These are phyloP conservation scores for Coniella lustricola DNA, from an alignment of 2,329 filamentous ascomycete genomes.

Conservation along the genomic window DNA sequence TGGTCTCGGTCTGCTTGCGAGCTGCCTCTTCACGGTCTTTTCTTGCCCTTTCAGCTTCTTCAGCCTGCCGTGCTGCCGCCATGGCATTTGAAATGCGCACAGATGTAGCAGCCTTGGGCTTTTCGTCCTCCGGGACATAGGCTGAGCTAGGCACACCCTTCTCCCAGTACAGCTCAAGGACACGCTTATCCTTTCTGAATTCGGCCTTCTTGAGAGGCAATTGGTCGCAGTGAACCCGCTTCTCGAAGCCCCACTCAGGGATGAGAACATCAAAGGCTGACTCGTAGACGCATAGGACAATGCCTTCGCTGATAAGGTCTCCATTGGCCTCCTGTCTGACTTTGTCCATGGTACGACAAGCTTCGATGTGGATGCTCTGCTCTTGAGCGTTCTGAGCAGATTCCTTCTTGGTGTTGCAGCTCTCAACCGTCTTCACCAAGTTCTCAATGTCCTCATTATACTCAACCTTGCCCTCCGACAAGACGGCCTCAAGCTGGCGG, in stretches of 20 bases:
- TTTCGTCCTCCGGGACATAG: constrained; percentile 94
- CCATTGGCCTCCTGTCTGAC: constrained; percentile 78
- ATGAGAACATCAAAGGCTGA: constrained; percentile 98
- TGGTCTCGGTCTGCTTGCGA: constrained; percentile 89
- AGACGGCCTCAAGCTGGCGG: constrained; percentile 80
- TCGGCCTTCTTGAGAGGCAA: constrained; percentile 98
- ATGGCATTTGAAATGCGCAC: constrained; percentile 68
- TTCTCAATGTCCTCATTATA: constrained; percentile 85
- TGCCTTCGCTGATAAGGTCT: constrained; percentile 90
- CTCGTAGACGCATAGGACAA: constrained; percentile 95
- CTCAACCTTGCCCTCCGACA: constrained; percentile 75
- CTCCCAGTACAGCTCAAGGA: constrained; percentile 98
- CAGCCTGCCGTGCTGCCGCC: constrained; percentile 70
- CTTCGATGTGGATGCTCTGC: constrained; percentile 97
- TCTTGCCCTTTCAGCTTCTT: constrained; percentile 71
- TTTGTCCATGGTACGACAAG: constrained; percentile 93
- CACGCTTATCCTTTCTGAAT: constrained; percentile 90
- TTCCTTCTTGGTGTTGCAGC: constrained; percentile 98
- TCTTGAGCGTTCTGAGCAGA: constrained; percentile 96
- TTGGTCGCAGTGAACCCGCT: constrained; percentile 98
- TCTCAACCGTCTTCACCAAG: constrained; percentile 85
- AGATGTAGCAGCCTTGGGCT: constrained; percentile 72
- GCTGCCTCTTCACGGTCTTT: constrained; percentile 87
- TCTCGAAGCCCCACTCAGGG: constrained; percentile 97
- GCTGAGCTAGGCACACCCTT: constrained; percentile 96